Conservation (phyloP, 345 rosid species). For the Moringa oleifera region DNA sequence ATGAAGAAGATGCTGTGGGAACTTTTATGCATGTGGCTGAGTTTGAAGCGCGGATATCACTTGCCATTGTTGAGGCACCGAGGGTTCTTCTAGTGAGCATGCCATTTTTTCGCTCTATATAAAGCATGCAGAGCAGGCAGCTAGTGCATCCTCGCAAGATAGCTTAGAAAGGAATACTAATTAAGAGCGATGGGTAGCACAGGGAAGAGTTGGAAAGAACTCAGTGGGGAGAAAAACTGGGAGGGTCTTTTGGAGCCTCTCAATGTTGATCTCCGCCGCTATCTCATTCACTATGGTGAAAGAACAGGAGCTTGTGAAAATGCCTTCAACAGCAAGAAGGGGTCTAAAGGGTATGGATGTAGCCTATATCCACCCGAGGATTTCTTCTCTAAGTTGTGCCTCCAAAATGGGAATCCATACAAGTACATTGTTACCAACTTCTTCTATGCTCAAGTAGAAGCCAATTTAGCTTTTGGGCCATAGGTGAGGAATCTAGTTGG, state of each 20-base stretch:
- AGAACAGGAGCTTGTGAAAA: slow-evolving; percentile 28
- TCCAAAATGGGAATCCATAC: slow-evolving; percentile 32
- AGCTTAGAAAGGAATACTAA: no score
- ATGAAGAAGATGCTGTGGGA: no score
- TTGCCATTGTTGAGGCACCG: no score
- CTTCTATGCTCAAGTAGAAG: slow-evolving; percentile 22
- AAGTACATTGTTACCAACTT: slow-evolving; percentile 34
- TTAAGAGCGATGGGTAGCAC: no score
- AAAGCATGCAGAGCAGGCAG: no score
- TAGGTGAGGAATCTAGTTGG: slow-evolving; percentile 36
- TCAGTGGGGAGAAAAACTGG: slow-evolving; percentile 38
- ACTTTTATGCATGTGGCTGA: no score
- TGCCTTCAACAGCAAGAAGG: slow-evolving; percentile 25
- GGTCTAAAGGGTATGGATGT: slow-evolving; percentile 25
- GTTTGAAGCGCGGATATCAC: no score
- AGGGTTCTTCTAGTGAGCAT: no score
- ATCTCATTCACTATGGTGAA: slow-evolving; percentile 42
- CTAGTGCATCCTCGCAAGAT: no score
- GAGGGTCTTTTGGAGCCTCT: slow-evolving; percentile 37
- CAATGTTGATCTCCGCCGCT: slow-evolving; percentile 39
- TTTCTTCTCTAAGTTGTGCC: slow-evolving; percentile 30
- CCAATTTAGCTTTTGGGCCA: slow-evolving; percentile 49
- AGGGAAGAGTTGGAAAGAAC: slow-evolving; percentile 25
- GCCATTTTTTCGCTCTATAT: no score
- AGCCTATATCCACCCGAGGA: slow-evolving; percentile 26